Evolutionary conservation across 1,139 yeast species (phyloP), one percentile per base, ranked within the genome.

Genomic region (Yamadazyma jaroonii): DNA sequence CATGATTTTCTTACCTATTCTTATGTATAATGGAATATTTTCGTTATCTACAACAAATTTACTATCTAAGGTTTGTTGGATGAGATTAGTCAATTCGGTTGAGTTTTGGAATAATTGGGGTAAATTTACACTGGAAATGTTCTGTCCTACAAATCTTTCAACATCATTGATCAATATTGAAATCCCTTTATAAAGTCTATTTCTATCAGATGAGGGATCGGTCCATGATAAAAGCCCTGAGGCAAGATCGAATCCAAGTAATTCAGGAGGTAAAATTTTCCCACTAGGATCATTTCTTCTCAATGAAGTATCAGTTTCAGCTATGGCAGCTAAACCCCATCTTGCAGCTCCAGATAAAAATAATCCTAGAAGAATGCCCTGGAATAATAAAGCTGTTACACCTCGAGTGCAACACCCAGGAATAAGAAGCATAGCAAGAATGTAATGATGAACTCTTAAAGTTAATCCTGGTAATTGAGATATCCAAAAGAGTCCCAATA

Each of bases 251-350:
- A 57, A 72, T 2, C 61, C 66, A 0, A 55, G 26, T 38, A 83
- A 68, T 1, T 49, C 49, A 0, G 95, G 95, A 1, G 88, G 85
- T n/a, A 60, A 48, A 7, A 78, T 54, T 9, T 61, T 69, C 0
- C 84, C 85, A 31, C 77, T 68, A 0, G 95, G 95, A 47, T 87
- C 96, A 21, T 84, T 84, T 47, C 96, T 65, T 43, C 79, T 61
- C 34, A 89, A 61, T 10, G 88, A 75, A 9, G 72, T 64, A 32
- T 75, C 75, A 0, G 97, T 88, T 54, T 90, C 96, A 2, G 85
- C 79, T 41, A 90, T 81, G 15, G 96, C 81, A 3, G 95, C 97
- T 52, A 84, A 81, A 37, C 94, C 97, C 98, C 98, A 90, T 42
- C 95, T 69, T 0, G 95, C 81, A 2, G 88, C 79, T 0, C 98